Base-by-base conservation (phyloP, 2,329 filamentous ascomycete species). In the Eutypella sp. region DNA sequence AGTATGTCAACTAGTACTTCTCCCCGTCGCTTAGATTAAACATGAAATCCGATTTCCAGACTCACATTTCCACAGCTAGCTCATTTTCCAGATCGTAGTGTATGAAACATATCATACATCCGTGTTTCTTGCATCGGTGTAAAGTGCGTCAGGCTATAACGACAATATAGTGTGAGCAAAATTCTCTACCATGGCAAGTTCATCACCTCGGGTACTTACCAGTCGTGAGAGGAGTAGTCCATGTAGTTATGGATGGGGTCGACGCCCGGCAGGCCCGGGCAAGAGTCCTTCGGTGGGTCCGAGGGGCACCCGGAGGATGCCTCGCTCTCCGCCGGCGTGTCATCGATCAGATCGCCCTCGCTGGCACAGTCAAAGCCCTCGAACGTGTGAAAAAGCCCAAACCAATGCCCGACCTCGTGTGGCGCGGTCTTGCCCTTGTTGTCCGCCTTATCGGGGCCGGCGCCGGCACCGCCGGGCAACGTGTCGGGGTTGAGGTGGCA, bases 351-450 rank as follows among this genome's bases (percentile, higher is more conserved):
- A 45, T 67, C 64, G 33, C 61, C 61, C 29, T 44, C 27, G 13
- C 58, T 34, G 16, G 33, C 53, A 31, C 54, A 50, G 46, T 61
- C 63, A 40, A 53, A 54, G 24, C 58, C 64, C 47, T 65, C 52
- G 54, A 67, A 67, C 40, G 63, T 64, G 55, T 67, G 64, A 45
- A 56, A 55, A 31, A 67, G 60, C 46, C 64, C 64, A 40, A 66
- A 57, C 63, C 64, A 67, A 50, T 66, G 64, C 9, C 64, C 64
- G 25, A 61, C 51, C 51, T 66, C 64, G 53, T 64, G 61, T 20
- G 56, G 55, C 4, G 51, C 55, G 16, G 59, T 61, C 45, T 59
- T 50, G 41, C 64, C 64, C 8, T 58, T 50, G 44, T 65, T 59
- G 48, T 44, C 37, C 6, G n/a, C 24, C 4, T 15, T 19, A 6